These are phyloP conservation scores for Craterostigma plantagineum DNA, from an alignment of 257 asterid species.

Conservation along the genomic window DNA sequence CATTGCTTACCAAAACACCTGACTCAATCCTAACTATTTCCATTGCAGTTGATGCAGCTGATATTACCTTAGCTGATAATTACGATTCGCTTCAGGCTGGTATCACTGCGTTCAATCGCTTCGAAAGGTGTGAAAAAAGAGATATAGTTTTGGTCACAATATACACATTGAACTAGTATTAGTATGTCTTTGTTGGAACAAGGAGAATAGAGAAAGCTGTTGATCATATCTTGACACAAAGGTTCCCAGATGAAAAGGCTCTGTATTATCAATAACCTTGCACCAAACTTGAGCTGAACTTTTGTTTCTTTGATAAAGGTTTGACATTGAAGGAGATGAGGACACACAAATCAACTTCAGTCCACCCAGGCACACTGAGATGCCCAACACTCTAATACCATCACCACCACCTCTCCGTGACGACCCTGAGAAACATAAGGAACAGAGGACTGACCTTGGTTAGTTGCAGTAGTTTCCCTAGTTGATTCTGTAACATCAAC, in stretches of 20 bases:
- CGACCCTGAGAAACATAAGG: conserved; percentile 31
- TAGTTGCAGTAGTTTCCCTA: background rate
- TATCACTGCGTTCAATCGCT: conserved; percentile 33
- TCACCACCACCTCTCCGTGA: conserved; percentile 48
- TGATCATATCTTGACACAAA: too few species aligned
- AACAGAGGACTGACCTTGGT: background rate
- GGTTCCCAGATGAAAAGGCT: too few species aligned
- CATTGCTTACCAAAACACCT: conserved; percentile 7
- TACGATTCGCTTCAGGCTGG: conserved; percentile 31
- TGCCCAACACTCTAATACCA: conserved; percentile 38
- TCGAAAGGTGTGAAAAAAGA: conserved; percentile 46
- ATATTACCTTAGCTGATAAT: conserved; percentile 52
- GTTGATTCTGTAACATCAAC: too few species aligned
- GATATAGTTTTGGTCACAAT: conserved; percentile 4
- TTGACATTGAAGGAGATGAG: conserved; percentile 67
- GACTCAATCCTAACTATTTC: conserved; percentile 9
- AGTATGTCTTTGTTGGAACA: too few species aligned
- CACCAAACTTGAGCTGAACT: too few species aligned
- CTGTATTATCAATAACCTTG: too few species aligned
- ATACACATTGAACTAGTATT: background rate
- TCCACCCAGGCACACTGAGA: conserved; percentile 30
- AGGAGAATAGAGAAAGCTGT: too few species aligned
- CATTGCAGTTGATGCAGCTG: conserved; percentile 48
- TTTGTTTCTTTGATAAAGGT: conserved; percentile 18
- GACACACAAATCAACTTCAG: conserved; percentile 38